phyloP scores from a whole-genome alignment of 106 monocot species.

The Cymbidium sinense region DNA sequence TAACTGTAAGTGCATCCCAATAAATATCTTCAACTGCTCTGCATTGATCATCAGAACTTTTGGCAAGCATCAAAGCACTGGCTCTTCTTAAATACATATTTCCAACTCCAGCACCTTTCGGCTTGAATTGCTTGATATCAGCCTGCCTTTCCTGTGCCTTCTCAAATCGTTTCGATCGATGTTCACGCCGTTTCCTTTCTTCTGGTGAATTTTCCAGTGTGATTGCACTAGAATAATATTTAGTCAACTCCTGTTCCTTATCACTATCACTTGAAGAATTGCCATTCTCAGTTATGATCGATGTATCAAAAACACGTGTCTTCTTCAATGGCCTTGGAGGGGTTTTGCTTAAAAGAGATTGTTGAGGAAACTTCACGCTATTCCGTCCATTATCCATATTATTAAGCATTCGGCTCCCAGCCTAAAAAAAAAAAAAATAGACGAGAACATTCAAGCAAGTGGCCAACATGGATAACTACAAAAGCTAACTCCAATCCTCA shows the following conservation, averaged over 20 bases:
- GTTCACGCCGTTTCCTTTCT: slow-evolving; percentile 82
- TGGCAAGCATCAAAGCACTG: slow-evolving; percentile 39
- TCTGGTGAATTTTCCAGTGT: slow-evolving; percentile 75
- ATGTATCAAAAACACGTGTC: slow-evolving; percentile 25
- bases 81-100: slow-evolving; percentile 53
- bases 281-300: slow-evolving; percentile 31
- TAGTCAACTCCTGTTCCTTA: slow-evolving; percentile 66
- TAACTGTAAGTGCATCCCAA: slow-evolving; percentile 94
- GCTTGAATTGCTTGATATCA: slow-evolving; percentile 20
- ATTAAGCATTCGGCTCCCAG: slow-evolving; percentile 16
- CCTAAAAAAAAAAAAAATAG: slow-evolving; percentile 19
- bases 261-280: slow-evolving; percentile 82
- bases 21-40: slow-evolving; percentile 95
- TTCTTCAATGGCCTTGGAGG: slow-evolving; percentile 51
- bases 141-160: slow-evolving; percentile 40
- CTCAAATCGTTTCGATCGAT: slow-evolving; percentile 85
- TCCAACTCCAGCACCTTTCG: slow-evolving; percentile 40
- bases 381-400: slow-evolving; percentile 33
- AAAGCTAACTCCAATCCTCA: neutral
- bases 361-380: slow-evolving; percentile 44
- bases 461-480: slow-evolving; percentile 2
- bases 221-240: slow-evolving; percentile 71
- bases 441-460: slow-evolving; percentile 2
- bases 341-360: slow-evolving; percentile 25
- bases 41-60: slow-evolving; percentile 41